Base-by-base conservation (phyloP, 306 rosid genomes). In the Potentilla sterilis region DNA sequence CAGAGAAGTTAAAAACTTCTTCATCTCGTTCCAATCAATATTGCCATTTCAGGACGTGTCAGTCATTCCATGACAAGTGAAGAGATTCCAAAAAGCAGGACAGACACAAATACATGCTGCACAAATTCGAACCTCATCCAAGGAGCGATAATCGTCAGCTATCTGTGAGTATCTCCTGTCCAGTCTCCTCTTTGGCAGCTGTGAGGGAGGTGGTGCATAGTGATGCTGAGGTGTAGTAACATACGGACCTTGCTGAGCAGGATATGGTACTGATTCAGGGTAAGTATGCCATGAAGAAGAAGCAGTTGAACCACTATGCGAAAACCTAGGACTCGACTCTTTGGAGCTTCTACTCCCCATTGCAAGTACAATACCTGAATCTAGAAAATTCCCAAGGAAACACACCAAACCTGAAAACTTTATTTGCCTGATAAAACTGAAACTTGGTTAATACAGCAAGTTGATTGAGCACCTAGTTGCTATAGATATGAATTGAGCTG, bases 91-190 rank as follows among this genome's bases (percentile, higher is more conserved):
- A 13, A 76, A 64, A 40, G 42, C 51, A 77, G 28, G 22, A 52
- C 42, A 61, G 73, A 81, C 57, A 62, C 69, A 78, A 34, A 78
- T 61, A 57, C 47, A 24, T 32, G 47, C 69, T 51, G 22, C 43
- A 70, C 65, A 22, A 75, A 21, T 49, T 73, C 76, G 79, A 75
- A 94, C 98, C 98, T 94, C 96, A 8, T 90, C 93, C 35, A 94
- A 77, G 52, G 98, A 91, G 59, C 74, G 84, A 81, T 90, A 94
- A 82, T 91, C 82, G 80, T 91, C 97, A 47, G 93, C 88, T 11
- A 94, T 94, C 79, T 84, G 87, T 2, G 96, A 90, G 83, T 85
- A 92, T 80, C 46, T 90, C 74, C 91, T 86, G 61, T 90, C 88
- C 79, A 85, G 59, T 54, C 64, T 89, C 77, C 89, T 87, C 49